Base-by-base conservation (phyloP, 768 basidiomycete genomes). In the Leccinellum albellum region DNA sequence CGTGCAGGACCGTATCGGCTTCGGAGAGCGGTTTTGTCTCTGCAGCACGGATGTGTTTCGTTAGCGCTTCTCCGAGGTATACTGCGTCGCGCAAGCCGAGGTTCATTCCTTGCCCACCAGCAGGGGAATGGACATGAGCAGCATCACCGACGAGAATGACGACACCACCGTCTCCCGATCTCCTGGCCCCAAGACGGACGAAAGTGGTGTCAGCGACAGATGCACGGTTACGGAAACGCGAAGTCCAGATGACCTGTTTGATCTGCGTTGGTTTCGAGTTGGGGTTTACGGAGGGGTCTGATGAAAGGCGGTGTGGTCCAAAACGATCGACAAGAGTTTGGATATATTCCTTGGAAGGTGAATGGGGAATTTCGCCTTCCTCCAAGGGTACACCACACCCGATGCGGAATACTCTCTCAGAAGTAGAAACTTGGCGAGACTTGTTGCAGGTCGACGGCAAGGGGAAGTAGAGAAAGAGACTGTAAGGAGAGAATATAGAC, bases 91-190 rank as follows among this genome's bases (percentile, higher is more conserved):
- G 75, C n/a, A 84, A 67, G 6, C 82, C 80, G n/a, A 83, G 74
- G 58, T 82, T 82, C 81, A 84, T 80, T 12, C 82, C 82, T 53
- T 82, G 81, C 1, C 82, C 82, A 1, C 82, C 82, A 6, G 76
- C 72, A 23, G 82, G 82, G 0, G 82, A 78, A 55, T 82, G 82
- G 47, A 82, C 76, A n/a, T 79, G 74, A 31, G 82, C 82, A 4
- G 82, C 80, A 60, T 81, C 78, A 5, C 79, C 79, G 7, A 77
- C 42, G 35, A 81, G 61, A 40, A 71, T 15, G 53, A 70, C 44
- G 6, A 46, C 57, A 0, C 60, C 65, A 2, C 68, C 70, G 23
- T 54, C 55, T 13, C 8, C 47, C 6, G 51, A 15, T 9, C 50
- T 59, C 15, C 35, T 51, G 4, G 51, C 49, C 1, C 64, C 66